Base-by-base conservation (phyloP, 768 basidiomycete genomes). In the Psilocybe cyanescens region DNA sequence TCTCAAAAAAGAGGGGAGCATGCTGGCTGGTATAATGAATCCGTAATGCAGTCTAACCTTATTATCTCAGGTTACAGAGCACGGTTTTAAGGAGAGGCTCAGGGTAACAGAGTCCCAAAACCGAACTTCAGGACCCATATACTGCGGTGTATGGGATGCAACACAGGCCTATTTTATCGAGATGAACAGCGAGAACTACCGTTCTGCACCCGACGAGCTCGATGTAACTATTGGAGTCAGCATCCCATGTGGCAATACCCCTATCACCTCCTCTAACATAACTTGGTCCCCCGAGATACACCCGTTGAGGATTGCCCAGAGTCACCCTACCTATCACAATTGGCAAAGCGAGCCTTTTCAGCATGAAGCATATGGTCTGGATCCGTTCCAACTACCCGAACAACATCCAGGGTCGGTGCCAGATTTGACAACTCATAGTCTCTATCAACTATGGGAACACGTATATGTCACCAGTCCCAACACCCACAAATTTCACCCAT, bases 61-160 rank as follows among this genome's bases (percentile, higher is more conserved):
- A 8, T 12, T 53, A 54, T 59, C 44, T 51, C 58, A 59, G 58
- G 44, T 31, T 45, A 59, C 58, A 37, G 46, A 53, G 58, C 50
- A 59, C 51, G 51, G 58, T 59, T 59, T 59, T 45, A 59, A 45
- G 58, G 51, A 59, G 30, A 59, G 58, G 51, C 39, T 59, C 50
- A 44, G 17, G 50, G 51, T 59, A 28, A 17, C 11, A 12, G 58
- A 28, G 3, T 35, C 44, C 11, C 50, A 46, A 59, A 53, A 44
- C 51, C 50, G 17, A 45, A 17, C 51, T 59, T 59, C 45, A 39
- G 48, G 50, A 37, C 48, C 57, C 17, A 37, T 33, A 3, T 49
- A 24, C 33, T 48, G 31, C 57, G 37, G 57, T 8, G 57, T 58
- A 30, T 9, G 35, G 48, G 19, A 49, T 58, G 48, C 29, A 39